Evolutionary conservation across 306 rosid species (phyloP).

Genomic region (Prunus fruticosa): DNA sequence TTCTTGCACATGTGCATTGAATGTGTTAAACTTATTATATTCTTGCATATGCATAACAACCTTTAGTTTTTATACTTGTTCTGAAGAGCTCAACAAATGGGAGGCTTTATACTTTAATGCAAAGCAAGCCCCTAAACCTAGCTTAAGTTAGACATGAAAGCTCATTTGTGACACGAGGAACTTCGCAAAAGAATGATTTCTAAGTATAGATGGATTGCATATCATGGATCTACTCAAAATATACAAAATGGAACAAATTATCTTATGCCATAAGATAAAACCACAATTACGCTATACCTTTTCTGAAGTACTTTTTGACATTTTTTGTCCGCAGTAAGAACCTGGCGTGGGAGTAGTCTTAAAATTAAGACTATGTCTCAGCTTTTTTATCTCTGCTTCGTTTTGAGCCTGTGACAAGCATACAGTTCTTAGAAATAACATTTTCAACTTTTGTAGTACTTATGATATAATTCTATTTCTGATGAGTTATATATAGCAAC

Average conservation of each 20-base stretch:
- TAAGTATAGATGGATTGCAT: neutral
- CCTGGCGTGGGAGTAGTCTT: constrained; percentile 56
- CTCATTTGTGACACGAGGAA: neutral
- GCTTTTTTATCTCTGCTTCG: constrained; percentile 46
- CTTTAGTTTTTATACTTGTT: neutral
- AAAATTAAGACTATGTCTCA: constrained; percentile 40
- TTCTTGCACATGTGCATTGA: neutral
- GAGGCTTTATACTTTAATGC: neutral
- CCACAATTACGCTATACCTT: constrained; percentile 42
- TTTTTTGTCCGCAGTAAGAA: constrained; percentile 42
- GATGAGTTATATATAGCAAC: neutral
- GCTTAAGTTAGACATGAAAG: neutral
- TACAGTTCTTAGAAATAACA: constrained; percentile 15
- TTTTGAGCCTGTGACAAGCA: constrained; percentile 50
- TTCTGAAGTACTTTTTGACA: constrained; percentile 36
- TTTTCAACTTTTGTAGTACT: constrained; percentile 5
- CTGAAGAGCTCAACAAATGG: neutral
- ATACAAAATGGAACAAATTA: neutral
- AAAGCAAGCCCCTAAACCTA: neutral
- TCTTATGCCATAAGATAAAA: neutral
- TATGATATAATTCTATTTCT: neutral
- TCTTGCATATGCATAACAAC: neutral
- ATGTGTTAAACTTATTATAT: neutral
- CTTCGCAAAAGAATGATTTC: neutral
- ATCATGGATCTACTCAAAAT: neutral